Evolutionary conservation across 352 stramenopile species (phyloP).

Genomic region (Pythium chondricola): DNA sequence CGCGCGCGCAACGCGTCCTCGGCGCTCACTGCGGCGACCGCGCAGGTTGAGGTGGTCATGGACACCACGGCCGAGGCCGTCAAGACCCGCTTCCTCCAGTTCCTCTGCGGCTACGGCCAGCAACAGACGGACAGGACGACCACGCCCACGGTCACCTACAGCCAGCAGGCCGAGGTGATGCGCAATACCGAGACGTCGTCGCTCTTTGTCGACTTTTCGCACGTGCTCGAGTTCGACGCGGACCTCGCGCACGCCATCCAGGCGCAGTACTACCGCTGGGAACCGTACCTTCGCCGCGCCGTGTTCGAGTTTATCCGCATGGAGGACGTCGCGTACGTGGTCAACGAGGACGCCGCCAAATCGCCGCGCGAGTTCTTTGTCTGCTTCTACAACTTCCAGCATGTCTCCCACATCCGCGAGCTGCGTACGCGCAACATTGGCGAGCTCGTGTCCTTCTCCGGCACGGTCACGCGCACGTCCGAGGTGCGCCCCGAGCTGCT

Average conservation of each 20-base stretch:
- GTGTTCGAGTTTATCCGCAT: constrained; percentile 79
- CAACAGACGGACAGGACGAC: constrained; percentile 10
- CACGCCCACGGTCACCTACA: constrained; percentile 58
- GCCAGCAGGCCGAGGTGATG: constrained; percentile 83
- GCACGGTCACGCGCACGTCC: constrained; percentile 96
- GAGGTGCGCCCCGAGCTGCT: constrained; percentile 98
- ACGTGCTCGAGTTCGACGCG: constrained; percentile 76
- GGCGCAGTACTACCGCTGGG: constrained; percentile 83
- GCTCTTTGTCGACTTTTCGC: constrained; percentile 83
- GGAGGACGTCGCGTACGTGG: constrained; percentile 66
- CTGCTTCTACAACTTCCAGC: constrained; percentile 88
- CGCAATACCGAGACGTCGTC: constrained; percentile 83
- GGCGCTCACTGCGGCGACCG: constrained; percentile 28
- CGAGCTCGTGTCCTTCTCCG: constrained; percentile 89
- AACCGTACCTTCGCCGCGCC: constrained; percentile 60
- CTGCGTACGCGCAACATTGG: constrained; percentile 92
- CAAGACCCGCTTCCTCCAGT: constrained; percentile 80
- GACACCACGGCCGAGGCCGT: constrained; percentile 76
- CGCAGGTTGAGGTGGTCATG: constrained; percentile 50
- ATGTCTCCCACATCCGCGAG: constrained; percentile 87
- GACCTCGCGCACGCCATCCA: constrained; percentile 79
- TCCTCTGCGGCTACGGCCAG: constrained; percentile 71
- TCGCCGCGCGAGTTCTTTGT: constrained; percentile 81
- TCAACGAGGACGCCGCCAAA: constrained; percentile 79
- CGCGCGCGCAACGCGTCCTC: constrained; percentile 25